Evolutionary conservation across 352 stramenopile species (phyloP), one percentile per base, ranked within the genome.

Genomic region (Globisporangium rhizosaccharum): DNA sequence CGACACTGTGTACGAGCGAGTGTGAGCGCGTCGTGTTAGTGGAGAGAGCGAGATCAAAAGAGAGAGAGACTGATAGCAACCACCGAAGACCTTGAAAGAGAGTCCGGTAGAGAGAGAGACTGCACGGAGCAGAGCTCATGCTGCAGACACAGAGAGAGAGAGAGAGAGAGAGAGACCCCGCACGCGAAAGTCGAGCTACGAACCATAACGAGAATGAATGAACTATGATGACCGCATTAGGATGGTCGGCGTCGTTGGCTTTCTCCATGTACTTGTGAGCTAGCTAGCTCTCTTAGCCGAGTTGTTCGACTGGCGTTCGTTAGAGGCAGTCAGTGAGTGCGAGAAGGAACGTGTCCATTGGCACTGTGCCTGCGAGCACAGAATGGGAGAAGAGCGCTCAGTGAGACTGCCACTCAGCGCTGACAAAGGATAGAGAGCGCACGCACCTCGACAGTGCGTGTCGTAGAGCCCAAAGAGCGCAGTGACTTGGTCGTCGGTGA

Each of bases 401-500:
- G 30, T 36, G 30, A 0, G 30, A 36, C 30, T 36, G 5, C 5
- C 30, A 10, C 30, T 5, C 30, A 17, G 28, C 44, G 20, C 33
- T 11, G 3, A 48, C 8, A 2, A 37, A 23, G 14, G 18, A 11
- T 37, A n/a, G 20, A 28, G 33, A 45, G 30, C 30, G 9, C 30
- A 9, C 30, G 25, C 65, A 83, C 76, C 76, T 54, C 50, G 61
- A 46, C 73, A 80, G 10, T 68, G 65, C 18, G 15, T 59, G 58
- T 85, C 73, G 48, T 82, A 68, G n/a, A 67, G 51, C 0, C 68
- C 65, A 59, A 86, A 84, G 53, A 86, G 54, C 28, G 76, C 73
- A 8, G 72, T 79, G 45, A 76, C 57, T 72, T 88, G 76, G 47
- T 87, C 79, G 52, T 85, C 74, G 0, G 72, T 83, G 52, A 87